Evolutionary conservation across 2,329 filamentous ascomycete genomes (phyloP), one percentile per base, ranked within the genome.

Genomic region (Tolypocladium endophyticum): DNA sequence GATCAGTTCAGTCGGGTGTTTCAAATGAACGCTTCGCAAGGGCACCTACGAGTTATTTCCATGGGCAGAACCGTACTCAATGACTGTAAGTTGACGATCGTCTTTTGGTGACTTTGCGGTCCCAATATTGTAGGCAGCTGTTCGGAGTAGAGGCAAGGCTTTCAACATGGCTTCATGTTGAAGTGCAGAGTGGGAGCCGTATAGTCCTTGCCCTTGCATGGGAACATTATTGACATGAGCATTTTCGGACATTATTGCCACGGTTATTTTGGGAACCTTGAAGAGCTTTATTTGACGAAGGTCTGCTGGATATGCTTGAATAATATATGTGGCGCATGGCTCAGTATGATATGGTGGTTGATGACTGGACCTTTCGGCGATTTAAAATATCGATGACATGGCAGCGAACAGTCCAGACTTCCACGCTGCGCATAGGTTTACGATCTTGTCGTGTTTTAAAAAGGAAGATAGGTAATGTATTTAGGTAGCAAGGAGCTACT

Each of bases 31-130:
- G n/a, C 41, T 20, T 12, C 41, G 20, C 3, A 28, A 2, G 12
- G 14, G 1, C 16, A 52, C 56, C 7, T 25, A 57, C 56, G 56
- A 50, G 30, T 57, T 57, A 18, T 52, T 57, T n/a, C 56, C 56
- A 18, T 57, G 56, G n/a, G 56, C 43, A n/a, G 56, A 57, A 35
- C 56, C 56, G 16, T 57, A 57, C n/a, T 57, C 56, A 33, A 52
- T 33, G 4, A 57, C 20, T 6, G 56, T 57, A 2, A 57, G 20
- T 23, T 43, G 41, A 23, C 20, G 6, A 20, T 43, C 39, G 39
- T 9, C 7, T 18, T 18, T n/a, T 43, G 39, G 6, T 8, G 39
- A n/a, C 39, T 43, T 43, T 18, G 8, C 20, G n/a, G 41, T 23
- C 5, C 41, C 41, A 23, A 43, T 43, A 7, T 43, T 43, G 12